phyloP scores from a whole-genome alignment of 257 asterid genomes.

The Cinchona pubescens region DNA sequence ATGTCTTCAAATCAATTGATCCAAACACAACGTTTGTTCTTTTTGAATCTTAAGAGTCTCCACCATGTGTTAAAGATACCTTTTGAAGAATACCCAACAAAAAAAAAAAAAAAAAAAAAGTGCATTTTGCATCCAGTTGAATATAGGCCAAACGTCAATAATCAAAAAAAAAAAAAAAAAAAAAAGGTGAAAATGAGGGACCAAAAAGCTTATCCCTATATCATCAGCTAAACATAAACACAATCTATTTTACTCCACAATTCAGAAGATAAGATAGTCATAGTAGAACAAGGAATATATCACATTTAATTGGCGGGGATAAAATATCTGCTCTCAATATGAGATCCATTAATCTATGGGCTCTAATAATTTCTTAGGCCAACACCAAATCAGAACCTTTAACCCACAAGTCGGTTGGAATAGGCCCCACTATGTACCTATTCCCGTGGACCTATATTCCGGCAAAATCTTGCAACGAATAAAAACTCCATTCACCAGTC shows the following conservation, averaged over 20 bases:
- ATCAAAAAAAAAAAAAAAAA: neutral
- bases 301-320: conserved; percentile 7
- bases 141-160: neutral
- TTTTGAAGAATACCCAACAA: neutral
- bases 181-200: too few species aligned
- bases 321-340: neutral
- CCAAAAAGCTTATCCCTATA: neutral
- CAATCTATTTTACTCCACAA: neutral
- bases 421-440: too few species aligned
- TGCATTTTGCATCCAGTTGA: neutral
- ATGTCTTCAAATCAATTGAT: too few species aligned
- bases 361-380: neutral
- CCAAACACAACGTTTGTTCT: too few species aligned
- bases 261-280: conserved; percentile 12
- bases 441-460: neutral
- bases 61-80: neutral
- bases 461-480: neutral
- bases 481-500: neutral
- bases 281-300: neutral
- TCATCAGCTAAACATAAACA: neutral
- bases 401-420: too few species aligned
- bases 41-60: too few species aligned
- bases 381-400: neutral
- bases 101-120: neutral
- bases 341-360: neutral